These are phyloP conservation scores for Solanum aculeatissimum DNA, from an alignment of 305 asterid genomes.

Conservation along the genomic window DNA sequence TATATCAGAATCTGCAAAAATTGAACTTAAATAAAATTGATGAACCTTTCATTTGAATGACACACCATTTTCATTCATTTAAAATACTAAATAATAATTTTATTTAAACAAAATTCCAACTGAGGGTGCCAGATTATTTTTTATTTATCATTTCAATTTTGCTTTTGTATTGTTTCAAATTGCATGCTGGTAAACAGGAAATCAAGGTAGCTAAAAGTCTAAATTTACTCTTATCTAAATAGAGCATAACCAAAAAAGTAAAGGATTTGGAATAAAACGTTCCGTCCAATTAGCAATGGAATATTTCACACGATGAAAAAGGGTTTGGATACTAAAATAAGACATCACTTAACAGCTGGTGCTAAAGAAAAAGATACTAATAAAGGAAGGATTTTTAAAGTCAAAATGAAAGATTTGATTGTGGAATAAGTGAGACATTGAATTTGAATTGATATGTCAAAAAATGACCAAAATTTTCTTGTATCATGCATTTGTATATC, in stretches of 20 bases:
- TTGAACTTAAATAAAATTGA: too few species aligned
- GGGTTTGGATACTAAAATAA: background rate
- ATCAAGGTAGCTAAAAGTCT: background rate
- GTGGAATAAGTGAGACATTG: background rate
- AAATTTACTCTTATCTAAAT: background rate
- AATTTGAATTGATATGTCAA: background rate
- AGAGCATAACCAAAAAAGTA: background rate
- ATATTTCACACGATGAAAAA: background rate
- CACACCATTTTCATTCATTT: too few species aligned
- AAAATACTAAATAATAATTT: too few species aligned
- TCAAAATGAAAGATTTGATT: conserved; percentile 5
- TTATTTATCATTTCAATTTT: background rate
- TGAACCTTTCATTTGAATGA: too few species aligned
- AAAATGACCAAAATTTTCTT: background rate
- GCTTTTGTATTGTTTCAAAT: background rate
- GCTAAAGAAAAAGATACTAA: background rate
- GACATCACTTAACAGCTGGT: background rate
- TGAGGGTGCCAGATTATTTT: background rate
- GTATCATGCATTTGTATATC: background rate
- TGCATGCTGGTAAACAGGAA: background rate
- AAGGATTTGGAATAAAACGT: background rate
- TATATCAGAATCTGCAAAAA: too few species aligned
- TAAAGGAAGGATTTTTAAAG: background rate
- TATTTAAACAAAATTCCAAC: too few species aligned
- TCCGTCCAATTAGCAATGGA: background rate